phyloP scores from a whole-genome alignment of 192 early-diverging fungal species.

The Backusella australiensis region DNA sequence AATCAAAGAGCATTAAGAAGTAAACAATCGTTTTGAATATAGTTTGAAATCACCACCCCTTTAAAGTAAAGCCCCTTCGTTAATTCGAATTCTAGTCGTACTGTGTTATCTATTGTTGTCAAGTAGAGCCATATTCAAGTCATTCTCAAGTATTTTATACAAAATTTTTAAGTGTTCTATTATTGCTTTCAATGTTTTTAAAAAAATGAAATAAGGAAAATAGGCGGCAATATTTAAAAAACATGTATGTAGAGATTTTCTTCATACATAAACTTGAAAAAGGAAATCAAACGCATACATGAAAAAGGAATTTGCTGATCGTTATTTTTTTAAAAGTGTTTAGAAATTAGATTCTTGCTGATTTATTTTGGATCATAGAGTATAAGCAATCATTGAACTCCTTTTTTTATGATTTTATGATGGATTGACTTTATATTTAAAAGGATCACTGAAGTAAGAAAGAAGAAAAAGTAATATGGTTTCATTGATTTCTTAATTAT shows the following conservation, averaged over 20 bases:
- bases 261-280: too few species aligned
- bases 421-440: neutral
- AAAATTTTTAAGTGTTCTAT: neutral
- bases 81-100: neutral
- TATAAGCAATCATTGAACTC: neutral
- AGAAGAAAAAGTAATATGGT: too few species aligned
- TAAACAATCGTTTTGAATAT: neutral
- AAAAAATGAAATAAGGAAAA: neutral
- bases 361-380: neutral
- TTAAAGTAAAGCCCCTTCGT: neutral
- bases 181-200: neutral
- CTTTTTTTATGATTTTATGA: neutral
- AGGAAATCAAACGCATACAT: too few species aligned
- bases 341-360: too few species aligned
- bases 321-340: too few species aligned
- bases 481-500: neutral
- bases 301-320: too few species aligned
- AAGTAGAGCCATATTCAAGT: neutral
- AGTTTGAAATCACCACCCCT: neutral
- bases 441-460: neutral
- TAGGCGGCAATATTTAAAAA: too few species aligned
- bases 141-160: neutral
- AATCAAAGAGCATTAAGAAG: neutral
- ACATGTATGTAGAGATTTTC: too few species aligned
- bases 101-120: neutral